A percentile compares a stretch with the other conserved stretches of the same genome.
Conservation (phyloP, 2,329 filamentous ascomycete species). For the Cytospora leucostoma region DNA sequence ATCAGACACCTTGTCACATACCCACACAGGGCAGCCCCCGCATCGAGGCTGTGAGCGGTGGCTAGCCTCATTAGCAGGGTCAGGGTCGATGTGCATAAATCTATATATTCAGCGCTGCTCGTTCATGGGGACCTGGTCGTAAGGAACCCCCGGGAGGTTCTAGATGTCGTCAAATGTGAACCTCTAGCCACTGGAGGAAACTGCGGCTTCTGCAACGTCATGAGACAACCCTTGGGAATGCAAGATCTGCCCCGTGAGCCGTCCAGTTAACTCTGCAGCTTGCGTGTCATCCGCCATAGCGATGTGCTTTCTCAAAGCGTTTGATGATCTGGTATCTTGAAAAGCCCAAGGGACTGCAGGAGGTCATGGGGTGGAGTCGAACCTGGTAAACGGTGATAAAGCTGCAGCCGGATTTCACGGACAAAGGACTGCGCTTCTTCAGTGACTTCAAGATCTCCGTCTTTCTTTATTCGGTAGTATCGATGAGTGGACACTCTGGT, state of each 20-base stretch:
- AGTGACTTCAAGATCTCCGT: no score
- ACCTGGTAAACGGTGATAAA: no score
- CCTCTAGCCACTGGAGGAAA: not conserved
- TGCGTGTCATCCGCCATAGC: no score
- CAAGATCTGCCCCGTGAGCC: slow-evolving; percentile 18
- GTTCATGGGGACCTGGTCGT: not conserved
- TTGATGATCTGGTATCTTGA: no score
- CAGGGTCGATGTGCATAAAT: not conserved
- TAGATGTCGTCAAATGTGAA: not conserved
- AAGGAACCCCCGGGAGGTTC: not conserved
- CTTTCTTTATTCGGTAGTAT: no score
- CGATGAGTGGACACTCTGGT: no score
- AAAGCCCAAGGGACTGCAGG: no score
- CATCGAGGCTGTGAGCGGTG: no score
- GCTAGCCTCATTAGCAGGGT: not conserved
- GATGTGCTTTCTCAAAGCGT: no score
- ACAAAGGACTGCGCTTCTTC: no score
- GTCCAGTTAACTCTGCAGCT: not conserved
- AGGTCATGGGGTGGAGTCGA: no score
- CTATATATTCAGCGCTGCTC: slow-evolving; percentile 11
- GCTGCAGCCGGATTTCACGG: no score
- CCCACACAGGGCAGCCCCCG: not conserved
- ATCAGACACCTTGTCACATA: slow-evolving; percentile 13
- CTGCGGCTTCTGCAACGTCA: slow-evolving; percentile 1
- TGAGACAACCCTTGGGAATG: slow-evolving; percentile 8